phyloP scores from a whole-genome alignment of 768 basidiomycete species.

The Termitomyces sp. region DNA sequence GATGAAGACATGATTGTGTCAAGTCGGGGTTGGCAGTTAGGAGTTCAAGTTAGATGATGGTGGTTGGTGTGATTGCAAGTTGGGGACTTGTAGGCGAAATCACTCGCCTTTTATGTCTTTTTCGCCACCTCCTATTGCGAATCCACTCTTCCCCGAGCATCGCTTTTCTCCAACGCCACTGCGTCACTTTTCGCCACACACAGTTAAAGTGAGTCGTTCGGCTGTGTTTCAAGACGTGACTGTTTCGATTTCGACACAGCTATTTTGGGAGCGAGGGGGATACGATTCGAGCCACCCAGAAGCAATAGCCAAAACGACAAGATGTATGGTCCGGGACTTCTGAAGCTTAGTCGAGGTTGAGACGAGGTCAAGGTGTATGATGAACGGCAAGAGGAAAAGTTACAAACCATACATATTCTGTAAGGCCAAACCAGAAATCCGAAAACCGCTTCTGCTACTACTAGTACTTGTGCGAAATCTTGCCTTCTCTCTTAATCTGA shows the following conservation, averaged over 20 bases:
- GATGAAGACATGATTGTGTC: background rate
- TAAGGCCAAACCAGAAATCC: background rate
- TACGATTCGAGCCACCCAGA: no score
- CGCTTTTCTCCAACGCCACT: background rate
- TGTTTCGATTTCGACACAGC: no score
- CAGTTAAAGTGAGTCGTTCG: background rate
- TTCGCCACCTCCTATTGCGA: background rate
- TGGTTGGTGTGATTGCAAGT: conserved; percentile 3
- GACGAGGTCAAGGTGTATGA: no score
- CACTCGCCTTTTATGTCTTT: conserved; percentile 5
- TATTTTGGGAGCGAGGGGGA: no score
- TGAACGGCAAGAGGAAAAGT: no score
- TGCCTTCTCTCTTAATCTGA: no score
- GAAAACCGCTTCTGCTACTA: no score
- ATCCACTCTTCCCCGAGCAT: conserved; percentile 1
- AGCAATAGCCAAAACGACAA: no score
- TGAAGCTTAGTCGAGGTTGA: no score
- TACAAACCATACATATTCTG: no score
- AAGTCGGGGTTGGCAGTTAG: background rate
- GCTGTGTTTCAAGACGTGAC: background rate
- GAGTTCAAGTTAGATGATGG: background rate
- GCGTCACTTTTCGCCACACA: background rate
- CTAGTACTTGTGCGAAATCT: no score
- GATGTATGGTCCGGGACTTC: no score
- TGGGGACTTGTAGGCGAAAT: background rate